Evolutionary conservation across 1,284 basidiomycete species (phyloP), one percentile per base, ranked within the genome.

Genomic region (Moesziomyces sp.): DNA sequence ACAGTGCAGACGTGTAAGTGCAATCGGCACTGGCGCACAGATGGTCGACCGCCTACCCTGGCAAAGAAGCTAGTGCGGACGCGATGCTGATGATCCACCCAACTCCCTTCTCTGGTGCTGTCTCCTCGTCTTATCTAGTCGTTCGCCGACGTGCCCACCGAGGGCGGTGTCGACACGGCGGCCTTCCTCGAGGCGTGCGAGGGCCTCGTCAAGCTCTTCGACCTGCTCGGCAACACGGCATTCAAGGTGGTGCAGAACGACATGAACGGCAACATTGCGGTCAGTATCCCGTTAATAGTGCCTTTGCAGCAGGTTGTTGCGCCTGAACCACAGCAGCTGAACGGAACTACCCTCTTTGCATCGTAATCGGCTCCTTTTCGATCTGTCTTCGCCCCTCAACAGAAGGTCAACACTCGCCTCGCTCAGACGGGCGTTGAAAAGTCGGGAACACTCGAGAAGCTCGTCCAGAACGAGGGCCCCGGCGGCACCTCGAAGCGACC

Each of bases 151-250:
- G 96, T 99, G 33, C 89, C 91, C 38, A 88, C 93, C 80, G 93
- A 91, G 68, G 91, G 93, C 77, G 95, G 96, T 74, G 90, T 99
- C 84, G 91, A 97, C 84, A 98, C 97, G 4, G 85, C 89, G 46
- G 87, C 88, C 46, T 99, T 99, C 87, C 88, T 96, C 71, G 90
- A 97, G 81, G 97, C 97, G 10, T 88, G 92, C 3, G 89, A 93
- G 77, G 94, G 93, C 46, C 88, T 99, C 51, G 91, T 96, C 73
- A 91, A 91, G 75, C 87, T 99, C 77, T 97, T 99, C 94, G 96
- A 94, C 87, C 87, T 97, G 23, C 90, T 99, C 52, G 92, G 92
- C 68, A 93, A 92, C 75, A 86, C 92, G 5, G 93, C 95, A 0
- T 98, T 99, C 84, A 78, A 86, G 3, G 87, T 92, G 24, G 96